These are phyloP conservation scores for barrel medic (Medicago truncatula) DNA, from an alignment of 306 rosid genomes.

Conservation along the genomic window MtrunA17r5.0-ANR NC_053045.1:37830001-37830500, in stretches of 20 bases:
- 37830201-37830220: not conserved
- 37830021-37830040: not conserved
- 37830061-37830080: not conserved
- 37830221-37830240: not conserved
- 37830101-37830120: not conserved
- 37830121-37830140: not conserved
- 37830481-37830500: slow-evolving; percentile 21
- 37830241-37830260: slow-evolving; percentile 13
- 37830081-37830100: slow-evolving; percentile 1
- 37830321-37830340: slow-evolving; percentile 7
- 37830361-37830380: not conserved
- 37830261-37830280: slow-evolving; percentile 25
- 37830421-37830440: slow-evolving; percentile 10
- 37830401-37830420: slow-evolving; percentile 23
- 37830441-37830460: not conserved
- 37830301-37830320: slow-evolving; percentile 8
- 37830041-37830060: not conserved
- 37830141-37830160: slow-evolving; percentile 12
- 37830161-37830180: slow-evolving; percentile 9
- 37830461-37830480: slow-evolving; percentile 17
- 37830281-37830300: slow-evolving; percentile 13
- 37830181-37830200: slow-evolving; percentile 6
- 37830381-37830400: slow-evolving; percentile 23
- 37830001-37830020: slow-evolving; percentile 7
- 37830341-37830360: slow-evolving; percentile 4